Conservation (phyloP, 2,329 filamentous ascomycete genomes). For the Colletotrichum gigasporum region DNA sequence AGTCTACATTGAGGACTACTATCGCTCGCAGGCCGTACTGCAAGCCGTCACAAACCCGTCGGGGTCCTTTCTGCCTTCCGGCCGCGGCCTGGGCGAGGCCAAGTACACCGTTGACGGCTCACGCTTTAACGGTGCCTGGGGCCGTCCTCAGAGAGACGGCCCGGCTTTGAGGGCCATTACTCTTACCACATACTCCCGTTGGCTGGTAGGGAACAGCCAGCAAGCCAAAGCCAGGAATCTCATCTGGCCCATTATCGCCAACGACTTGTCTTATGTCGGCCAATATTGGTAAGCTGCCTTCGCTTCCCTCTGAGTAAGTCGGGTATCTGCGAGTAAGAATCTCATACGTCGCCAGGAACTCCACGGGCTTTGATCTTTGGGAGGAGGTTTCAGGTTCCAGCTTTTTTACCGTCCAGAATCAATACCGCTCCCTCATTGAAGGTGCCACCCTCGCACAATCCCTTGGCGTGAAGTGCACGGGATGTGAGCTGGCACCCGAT, state of each 20-base stretch:
- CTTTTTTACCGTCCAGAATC: conserved; percentile 66
- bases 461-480: conserved; percentile 57
- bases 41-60: conserved; percentile 64
- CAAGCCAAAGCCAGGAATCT: conserved; percentile 49
- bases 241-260: conserved; percentile 64
- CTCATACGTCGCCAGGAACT: conserved; percentile 46
- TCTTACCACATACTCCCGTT: conserved; percentile 62
- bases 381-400: conserved; percentile 66
- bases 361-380: conserved; percentile 68
- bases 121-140: conserved; percentile 62
- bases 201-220: conserved; percentile 57
- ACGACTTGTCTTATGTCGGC: conserved; percentile 65
- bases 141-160: conserved; percentile 67
- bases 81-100: conserved; percentile 62
- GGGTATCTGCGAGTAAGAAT: not conserved
- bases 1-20: conserved; percentile 59
- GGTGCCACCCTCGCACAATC: conserved; percentile 60
- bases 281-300: conserved; percentile 52
- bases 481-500: conserved; percentile 60
- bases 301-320: not conserved
- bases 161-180: conserved; percentile 67
- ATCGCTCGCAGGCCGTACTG: conserved; percentile 59
- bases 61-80: conserved; percentile 53
- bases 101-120: conserved; percentile 63
- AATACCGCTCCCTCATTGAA: conserved; percentile 60